Evolutionary conservation across 768 basidiomycete genomes (phyloP).

Genomic region (Tricholoma hemisulphureum): DNA sequence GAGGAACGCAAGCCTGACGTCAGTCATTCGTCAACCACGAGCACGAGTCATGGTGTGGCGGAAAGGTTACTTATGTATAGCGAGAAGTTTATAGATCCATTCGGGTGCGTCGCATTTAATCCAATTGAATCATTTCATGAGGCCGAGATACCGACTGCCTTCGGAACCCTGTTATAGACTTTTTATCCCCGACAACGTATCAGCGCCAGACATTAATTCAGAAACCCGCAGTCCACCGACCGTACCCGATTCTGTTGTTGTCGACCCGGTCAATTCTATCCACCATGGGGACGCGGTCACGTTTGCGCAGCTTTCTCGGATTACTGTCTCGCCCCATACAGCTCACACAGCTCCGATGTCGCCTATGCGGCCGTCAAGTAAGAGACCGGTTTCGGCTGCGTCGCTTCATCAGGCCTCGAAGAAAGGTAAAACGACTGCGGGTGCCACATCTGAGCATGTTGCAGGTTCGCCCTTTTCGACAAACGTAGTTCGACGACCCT

Average conservation of each 20-base stretch:
- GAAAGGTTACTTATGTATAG: conserved; percentile 50
- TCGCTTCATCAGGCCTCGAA: conserved; percentile 12
- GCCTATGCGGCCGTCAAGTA: conserved; percentile 43
- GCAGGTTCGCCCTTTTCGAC: neutral
- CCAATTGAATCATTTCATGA: conserved; percentile 3
- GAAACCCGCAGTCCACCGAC: conserved; percentile 2
- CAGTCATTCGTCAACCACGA: conserved; percentile 29
- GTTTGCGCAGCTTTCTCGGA: conserved; percentile 53
- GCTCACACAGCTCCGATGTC: conserved; percentile 26
- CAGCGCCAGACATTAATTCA: conserved; percentile 5
- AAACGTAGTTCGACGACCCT: neutral
- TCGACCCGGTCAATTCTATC: conserved; percentile 6
- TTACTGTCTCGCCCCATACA: conserved; percentile 13
- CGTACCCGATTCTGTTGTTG: conserved; percentile 6
- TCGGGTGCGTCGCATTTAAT: conserved; percentile 39
- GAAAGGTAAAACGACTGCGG: conserved; percentile 26
- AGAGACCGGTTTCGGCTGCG: conserved; percentile 42
- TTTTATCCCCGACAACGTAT: neutral
- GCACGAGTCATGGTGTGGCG: conserved; percentile 39
- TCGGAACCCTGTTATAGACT: conserved; percentile 16
- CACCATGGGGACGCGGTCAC: conserved; percentile 32
- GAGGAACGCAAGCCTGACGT: conserved; percentile 16
- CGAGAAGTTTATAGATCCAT: conserved; percentile 43
- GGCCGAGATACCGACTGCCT: conserved; percentile 6
- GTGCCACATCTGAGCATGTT: neutral